A percentile compares a stretch with the other conserved stretches of the same genome.
Conservation (phyloP, 2,329 filamentous ascomycete species). For the Leptographium wingfieldii region DNA sequence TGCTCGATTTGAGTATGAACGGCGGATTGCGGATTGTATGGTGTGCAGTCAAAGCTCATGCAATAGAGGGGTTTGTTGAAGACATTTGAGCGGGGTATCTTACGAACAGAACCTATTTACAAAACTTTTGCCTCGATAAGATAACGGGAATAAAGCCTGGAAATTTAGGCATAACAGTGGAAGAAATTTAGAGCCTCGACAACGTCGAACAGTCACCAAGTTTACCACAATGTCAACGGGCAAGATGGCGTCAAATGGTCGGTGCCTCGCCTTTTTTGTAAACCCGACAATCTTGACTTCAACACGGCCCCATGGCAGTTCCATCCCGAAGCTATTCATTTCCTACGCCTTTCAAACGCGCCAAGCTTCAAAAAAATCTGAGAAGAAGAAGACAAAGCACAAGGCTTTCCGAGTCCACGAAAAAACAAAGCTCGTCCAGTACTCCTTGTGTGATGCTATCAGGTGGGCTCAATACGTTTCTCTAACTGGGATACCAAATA, state of each 20-base stretch:
- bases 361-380: slow-evolving; percentile 32
- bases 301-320: slow-evolving; percentile 26
- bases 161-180: slow-evolving; percentile 9
- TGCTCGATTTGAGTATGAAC: not conserved
- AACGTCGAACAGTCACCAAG: not conserved
- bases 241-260: slow-evolving; percentile 37
- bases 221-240: slow-evolving; percentile 8
- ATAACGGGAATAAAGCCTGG: slow-evolving; percentile 6
- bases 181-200: slow-evolving; percentile 4
- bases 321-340: slow-evolving; percentile 37
- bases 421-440: slow-evolving; percentile 56
- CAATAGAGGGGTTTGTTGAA: not conserved
- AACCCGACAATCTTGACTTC: slow-evolving; percentile 32
- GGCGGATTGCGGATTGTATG: not conserved
- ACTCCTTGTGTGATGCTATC: slow-evolving; percentile 84
- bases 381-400: slow-evolving; percentile 46
- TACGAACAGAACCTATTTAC: too few species aligned
- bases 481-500: not conserved
- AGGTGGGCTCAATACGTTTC: slow-evolving; percentile 40
- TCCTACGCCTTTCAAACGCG: slow-evolving; percentile 32
- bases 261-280: slow-evolving; percentile 42
- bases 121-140: slow-evolving; percentile 8
- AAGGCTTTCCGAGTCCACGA: slow-evolving; percentile 57
- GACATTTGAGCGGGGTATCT: not conserved
- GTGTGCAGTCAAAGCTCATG: not conserved